phyloP scores from a whole-genome alignment of 352 stramenopile genomes.

The Phytophthora gonapodyides region DNA sequence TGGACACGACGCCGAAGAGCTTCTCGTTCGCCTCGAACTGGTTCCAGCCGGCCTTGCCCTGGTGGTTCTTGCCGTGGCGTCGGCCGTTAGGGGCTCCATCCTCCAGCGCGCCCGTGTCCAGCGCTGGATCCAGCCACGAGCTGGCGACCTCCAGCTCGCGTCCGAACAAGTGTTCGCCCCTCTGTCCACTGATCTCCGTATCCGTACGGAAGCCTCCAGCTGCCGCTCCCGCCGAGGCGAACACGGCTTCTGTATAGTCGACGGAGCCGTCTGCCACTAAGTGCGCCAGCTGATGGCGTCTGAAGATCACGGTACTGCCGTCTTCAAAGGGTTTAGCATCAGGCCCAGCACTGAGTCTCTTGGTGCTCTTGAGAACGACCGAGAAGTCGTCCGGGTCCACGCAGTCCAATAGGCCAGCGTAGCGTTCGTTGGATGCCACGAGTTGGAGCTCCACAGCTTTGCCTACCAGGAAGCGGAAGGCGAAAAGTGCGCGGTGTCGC shows the following conservation, averaged over 20 bases:
- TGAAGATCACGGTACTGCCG: constrained; percentile 80
- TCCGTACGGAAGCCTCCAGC: constrained; percentile 78
- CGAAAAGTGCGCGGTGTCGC: constrained; percentile 79
- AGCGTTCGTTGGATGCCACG: constrained; percentile 56
- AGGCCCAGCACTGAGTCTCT: constrained; percentile 34
- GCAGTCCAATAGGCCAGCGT: constrained; percentile 76
- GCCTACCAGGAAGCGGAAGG: constrained; percentile 81
- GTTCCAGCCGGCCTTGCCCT: constrained; percentile 85
- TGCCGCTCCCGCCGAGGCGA: constrained; percentile 26
- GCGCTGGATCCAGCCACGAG: constrained; percentile 81
- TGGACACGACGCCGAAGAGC: constrained; percentile 95
- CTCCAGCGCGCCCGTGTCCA: constrained; percentile 80
- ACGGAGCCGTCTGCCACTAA: constrained; percentile 60
- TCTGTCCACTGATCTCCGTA: constrained; percentile 88
- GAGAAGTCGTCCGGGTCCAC: constrained; percentile 86
- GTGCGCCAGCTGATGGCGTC: constrained; percentile 67
- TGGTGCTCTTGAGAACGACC: constrained; percentile 79
- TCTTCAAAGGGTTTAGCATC: constrained; percentile 61
- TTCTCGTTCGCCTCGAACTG: constrained; percentile 97
- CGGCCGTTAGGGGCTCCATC: constrained; percentile 32
- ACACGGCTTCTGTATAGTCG: constrained; percentile 62
- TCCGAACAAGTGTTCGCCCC: constrained; percentile 69
- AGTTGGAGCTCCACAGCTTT: constrained; percentile 77
- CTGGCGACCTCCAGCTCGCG: constrained; percentile 67
- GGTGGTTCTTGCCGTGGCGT: constrained; percentile 33